Conservation (phyloP, 139 green algal species). For the Micromonas commoda region DNA sequence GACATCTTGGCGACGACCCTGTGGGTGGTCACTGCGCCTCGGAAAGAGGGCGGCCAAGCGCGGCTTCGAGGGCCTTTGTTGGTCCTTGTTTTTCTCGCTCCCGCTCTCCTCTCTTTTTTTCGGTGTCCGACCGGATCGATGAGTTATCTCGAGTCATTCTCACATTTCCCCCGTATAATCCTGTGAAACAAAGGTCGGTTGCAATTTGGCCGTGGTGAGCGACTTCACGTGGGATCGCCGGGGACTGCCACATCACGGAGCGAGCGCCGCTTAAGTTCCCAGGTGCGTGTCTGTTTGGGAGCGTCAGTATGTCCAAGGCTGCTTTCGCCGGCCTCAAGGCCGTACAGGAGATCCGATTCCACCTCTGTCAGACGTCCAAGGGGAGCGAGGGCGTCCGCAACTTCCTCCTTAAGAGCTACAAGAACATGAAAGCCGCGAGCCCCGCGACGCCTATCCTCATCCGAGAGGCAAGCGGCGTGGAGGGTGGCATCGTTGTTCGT, state of each 20-base stretch:
- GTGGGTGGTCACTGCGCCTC: not conserved
- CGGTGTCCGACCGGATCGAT: not conserved
- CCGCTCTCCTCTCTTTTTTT: no score
- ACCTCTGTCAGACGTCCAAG: constrained; percentile 31
- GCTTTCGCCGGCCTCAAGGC: constrained; percentile 23
- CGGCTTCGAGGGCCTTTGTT: no score
- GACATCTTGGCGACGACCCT: constrained; percentile 58
- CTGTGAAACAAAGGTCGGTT: no score
- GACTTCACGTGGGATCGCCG: no score
- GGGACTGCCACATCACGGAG: no score
- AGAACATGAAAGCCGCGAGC: constrained; percentile 27
- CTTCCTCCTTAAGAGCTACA: constrained; percentile 29
- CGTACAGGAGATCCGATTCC: constrained; percentile 29
- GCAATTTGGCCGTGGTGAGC: no score
- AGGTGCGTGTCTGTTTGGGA: no score
- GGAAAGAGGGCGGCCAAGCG: not conserved
- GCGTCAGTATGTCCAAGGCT: constrained; percentile 23
- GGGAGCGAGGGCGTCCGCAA: constrained; percentile 25
- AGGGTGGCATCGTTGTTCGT: constrained; percentile 19
- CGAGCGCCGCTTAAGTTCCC: no score
- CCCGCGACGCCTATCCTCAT: constrained; percentile 27
- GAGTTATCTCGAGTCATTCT: no score
- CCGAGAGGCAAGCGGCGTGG: constrained; percentile 22
- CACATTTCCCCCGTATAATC: no score
- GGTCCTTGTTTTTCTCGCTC: no score